Percentiles rank a stretch among this genome's conserved stretches.
Conservation (phyloP, 345 rosid genomes). For the Citrus cavaleriei region DNA sequence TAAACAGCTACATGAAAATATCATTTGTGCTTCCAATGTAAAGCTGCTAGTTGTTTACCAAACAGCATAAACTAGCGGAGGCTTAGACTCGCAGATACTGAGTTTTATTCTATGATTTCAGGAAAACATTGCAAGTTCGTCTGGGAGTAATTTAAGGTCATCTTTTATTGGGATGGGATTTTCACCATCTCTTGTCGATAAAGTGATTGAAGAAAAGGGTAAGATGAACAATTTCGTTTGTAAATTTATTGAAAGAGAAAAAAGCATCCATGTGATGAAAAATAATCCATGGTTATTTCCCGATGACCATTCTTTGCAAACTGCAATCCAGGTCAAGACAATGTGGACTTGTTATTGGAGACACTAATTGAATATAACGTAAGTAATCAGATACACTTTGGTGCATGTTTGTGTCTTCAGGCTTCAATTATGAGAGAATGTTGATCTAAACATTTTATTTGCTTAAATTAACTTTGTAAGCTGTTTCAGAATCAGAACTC, state of each 20-base stretch:
- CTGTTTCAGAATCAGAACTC: background rate
- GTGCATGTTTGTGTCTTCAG: background rate
- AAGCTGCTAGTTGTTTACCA: background rate
- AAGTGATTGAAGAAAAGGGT: slow-evolving; percentile 80
- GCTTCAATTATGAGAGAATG: background rate
- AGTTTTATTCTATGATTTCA: slow-evolving; percentile 25
- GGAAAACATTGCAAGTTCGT: slow-evolving; percentile 78
- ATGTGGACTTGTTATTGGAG: slow-evolving; percentile 68
- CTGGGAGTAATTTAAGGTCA: slow-evolving; percentile 59
- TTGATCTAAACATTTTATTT: background rate
- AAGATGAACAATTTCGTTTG: background rate
- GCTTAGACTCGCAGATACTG: background rate
- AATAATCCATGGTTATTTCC: background rate
- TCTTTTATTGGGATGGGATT: slow-evolving; percentile 80
- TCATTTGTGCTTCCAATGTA: too few relatives aligned
- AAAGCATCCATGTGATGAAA: background rate
- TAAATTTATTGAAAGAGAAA: background rate
- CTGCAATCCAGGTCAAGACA: slow-evolving; percentile 56
- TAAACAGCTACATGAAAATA: too few relatives aligned
- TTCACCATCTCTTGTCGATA: slow-evolving; percentile 57
- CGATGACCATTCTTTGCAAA: slow-evolving; percentile 12
- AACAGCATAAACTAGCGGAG: background rate
- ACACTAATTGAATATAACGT: slow-evolving; percentile 51
- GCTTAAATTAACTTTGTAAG: background rate
- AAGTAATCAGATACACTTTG: slow-evolving; percentile 18